These are phyloP conservation scores for Trichoderma reesei DNA, from an alignment of 495 filamentous ascomycete species.

Conservation along the genomic window DNA sequence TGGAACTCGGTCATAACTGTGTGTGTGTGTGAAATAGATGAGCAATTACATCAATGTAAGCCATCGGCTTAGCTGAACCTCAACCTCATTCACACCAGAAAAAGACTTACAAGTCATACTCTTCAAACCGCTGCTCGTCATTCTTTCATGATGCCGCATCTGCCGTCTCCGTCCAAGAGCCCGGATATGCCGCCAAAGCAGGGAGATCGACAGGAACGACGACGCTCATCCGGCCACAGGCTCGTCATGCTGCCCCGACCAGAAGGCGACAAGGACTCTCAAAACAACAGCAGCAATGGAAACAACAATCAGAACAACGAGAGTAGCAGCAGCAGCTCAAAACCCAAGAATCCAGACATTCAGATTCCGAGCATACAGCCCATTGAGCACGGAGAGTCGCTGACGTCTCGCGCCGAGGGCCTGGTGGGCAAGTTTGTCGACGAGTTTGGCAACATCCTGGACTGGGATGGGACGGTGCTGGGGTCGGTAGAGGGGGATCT, in stretches of 20 bases:
- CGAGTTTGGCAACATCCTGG: constrained; percentile 66
- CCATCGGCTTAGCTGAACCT: not conserved
- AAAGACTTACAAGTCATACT: not conserved
- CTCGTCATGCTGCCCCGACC: constrained; percentile 3
- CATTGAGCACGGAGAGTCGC: not conserved
- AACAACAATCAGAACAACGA: not conserved
- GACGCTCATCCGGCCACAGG: not conserved
- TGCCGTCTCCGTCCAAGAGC: not conserved
- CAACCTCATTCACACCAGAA: not conserved
- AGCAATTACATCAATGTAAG: no score
- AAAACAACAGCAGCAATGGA: not conserved
- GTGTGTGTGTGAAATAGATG: not conserved
- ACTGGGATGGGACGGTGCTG: constrained; percentile 37
- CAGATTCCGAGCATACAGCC: constrained; percentile 8
- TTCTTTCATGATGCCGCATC: not conserved
- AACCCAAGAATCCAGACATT: not conserved
- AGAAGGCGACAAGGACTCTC: not conserved
- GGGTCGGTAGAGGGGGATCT: constrained; percentile 38
- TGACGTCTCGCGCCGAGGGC: constrained; percentile 37
- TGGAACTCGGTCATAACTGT: not conserved
- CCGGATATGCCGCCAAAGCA: not conserved
- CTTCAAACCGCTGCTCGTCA: not conserved
- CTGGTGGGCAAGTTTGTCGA: constrained; percentile 64
- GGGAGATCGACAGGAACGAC: not conserved
- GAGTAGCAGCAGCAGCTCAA: no score